Evolutionary conservation across 2,329 filamentous ascomycete species (phyloP), one percentile per base, ranked within the genome.

Genomic region (Aspergillus sp.): DNA sequence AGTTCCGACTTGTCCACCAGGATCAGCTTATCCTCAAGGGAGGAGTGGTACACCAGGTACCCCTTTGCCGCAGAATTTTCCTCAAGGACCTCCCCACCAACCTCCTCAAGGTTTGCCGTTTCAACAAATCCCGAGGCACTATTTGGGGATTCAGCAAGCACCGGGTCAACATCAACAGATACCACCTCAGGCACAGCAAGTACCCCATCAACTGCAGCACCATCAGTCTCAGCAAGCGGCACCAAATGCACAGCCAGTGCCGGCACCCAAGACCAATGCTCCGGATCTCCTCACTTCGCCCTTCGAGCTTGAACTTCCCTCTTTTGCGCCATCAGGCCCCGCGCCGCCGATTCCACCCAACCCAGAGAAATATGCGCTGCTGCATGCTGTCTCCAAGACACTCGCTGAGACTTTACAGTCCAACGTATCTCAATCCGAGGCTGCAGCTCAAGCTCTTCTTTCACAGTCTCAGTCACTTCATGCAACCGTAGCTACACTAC

Each of bases 261-360:
- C 51, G 34, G 59, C 51, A 8, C 59, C 66, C 42, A 62, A 61
- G 39, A 52, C 60, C 9, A 66, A 68, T 42, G 66, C 73, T 5
- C 68, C 65, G 10, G 81, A 86, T 54, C 74, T 86, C 37, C 73
- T 86, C 42, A 79, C 80, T 30, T 81, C 81, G 13, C 78, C 79
- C 1, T 79, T 84, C 43, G 77, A 83, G 47, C 69, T 82, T 5
- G 73, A 78, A 19, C 65, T 82, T 5, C 77, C 78, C 8, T 71
- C 71, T 6, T 69, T 66, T 40, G 37, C 58, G 11, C 57, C 61
- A 39, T 54, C 63, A 5, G 60, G 61, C 6, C 76, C 85, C 5
- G 81, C 89, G 1, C 91, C 93, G 0, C 90, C 91, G 0, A 89
- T 96, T 29, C 91, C 93, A 0, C 90, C 90, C 0, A 98, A 98